Evolutionary conservation across 2,329 filamentous ascomycete species (phyloP).

Genomic region (Gaeumannomyces sp.): DNA sequence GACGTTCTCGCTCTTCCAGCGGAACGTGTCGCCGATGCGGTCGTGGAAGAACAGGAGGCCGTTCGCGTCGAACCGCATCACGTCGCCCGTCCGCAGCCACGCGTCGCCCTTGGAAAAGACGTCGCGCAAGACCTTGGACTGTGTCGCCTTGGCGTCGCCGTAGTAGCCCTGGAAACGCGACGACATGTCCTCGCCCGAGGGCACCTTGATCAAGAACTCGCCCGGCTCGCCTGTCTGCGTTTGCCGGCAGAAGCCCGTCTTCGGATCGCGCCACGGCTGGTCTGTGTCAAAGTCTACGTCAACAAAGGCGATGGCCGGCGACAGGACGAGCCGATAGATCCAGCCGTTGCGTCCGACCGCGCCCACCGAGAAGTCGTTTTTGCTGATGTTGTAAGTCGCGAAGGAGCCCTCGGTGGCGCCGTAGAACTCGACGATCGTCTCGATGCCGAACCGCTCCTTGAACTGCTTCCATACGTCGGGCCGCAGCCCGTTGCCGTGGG

Average conservation of each 20-base stretch:
- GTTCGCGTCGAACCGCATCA: conserved; percentile 63
- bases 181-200: conserved; percentile 51
- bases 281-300: conserved; percentile 68
- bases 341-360: conserved; percentile 70
- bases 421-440: conserved; percentile 73
- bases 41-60: conserved; percentile 76
- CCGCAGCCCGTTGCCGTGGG: conserved; percentile 79
- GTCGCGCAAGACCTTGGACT: conserved; percentile 66
- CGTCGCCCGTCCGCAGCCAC: conserved; percentile 80
- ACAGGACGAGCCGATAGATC: conserved; percentile 50
- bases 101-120: conserved; percentile 72
- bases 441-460: conserved; percentile 72
- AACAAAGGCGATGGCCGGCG: conserved; percentile 50
- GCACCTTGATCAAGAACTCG: conserved; percentile 68
- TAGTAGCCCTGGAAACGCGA: conserved; percentile 77
- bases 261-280: conserved; percentile 58
- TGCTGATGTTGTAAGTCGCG: conserved; percentile 68
- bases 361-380: conserved; percentile 70
- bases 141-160: conserved; percentile 63
- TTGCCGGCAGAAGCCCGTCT: conserved; percentile 61
- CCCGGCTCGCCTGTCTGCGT: conserved; percentile 58
- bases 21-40: conserved; percentile 70
- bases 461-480: conserved; percentile 83
- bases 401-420: conserved; percentile 67
- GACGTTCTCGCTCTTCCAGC: conserved; percentile 80